phyloP scores from a whole-genome alignment of 1,284 basidiomycete species.

The Athelia sp. region DNA sequence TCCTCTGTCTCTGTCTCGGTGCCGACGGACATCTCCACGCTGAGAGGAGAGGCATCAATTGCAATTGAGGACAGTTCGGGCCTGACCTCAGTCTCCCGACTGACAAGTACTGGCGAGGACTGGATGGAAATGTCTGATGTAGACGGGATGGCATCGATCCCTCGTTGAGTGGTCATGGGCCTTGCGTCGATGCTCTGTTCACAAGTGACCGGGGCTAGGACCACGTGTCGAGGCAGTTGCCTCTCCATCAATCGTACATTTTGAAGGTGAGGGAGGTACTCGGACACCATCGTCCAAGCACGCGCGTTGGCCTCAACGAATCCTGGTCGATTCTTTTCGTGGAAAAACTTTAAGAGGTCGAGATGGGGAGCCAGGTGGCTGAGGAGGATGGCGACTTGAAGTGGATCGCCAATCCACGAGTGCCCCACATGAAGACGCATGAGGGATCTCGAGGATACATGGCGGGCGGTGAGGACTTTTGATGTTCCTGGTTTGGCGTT shows the following conservation, averaged over 20 bases:
- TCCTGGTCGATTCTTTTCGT: conserved; percentile 67
- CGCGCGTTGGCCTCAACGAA: conserved; percentile 59
- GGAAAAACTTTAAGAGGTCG: conserved; percentile 67
- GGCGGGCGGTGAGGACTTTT: conserved; percentile 37
- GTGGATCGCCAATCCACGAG: conserved; percentile 62
- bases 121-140: conserved; percentile 43
- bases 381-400: conserved; percentile 62
- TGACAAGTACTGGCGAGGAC: conserved; percentile 39
- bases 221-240: conserved; percentile 27
- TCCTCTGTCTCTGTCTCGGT: neutral
- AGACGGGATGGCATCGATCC: conserved; percentile 42
- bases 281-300: conserved; percentile 62
- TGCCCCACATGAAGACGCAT: conserved; percentile 67
- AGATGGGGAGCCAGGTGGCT: conserved; percentile 70
- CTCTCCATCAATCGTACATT: conserved; percentile 57
- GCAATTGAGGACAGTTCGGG: conserved; percentile 35
- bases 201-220: conserved; percentile 20
- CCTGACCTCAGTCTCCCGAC: conserved; percentile 39
- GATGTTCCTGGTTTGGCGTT: conserved; percentile 47
- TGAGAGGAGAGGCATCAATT: conserved; percentile 40
- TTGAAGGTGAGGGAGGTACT: conserved; percentile 66
- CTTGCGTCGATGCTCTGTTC: conserved; percentile 57
- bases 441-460: conserved; percentile 56
- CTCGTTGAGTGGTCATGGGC: conserved; percentile 38
- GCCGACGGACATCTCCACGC: conserved; percentile 4